These are phyloP conservation scores for Intubia oerlemansii DNA, from an alignment of 2,329 filamentous ascomycete genomes.

Conservation along the genomic window DNA sequence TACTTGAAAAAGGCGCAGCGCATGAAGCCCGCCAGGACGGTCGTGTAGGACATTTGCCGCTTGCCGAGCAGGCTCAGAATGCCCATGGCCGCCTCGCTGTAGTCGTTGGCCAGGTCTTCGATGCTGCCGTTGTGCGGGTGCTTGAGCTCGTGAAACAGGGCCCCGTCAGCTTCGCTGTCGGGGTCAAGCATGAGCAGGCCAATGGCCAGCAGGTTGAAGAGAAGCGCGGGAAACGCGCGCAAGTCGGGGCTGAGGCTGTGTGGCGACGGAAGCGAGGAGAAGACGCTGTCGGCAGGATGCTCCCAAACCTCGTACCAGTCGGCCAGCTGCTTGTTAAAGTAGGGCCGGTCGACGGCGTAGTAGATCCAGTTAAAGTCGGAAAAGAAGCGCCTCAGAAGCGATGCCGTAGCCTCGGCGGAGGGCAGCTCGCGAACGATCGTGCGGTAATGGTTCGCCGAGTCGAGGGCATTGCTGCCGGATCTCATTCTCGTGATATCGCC, in stretches of 20 bases:
- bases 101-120: conserved; percentile 37
- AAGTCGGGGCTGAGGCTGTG: conserved; percentile 27
- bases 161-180: conserved; percentile 15
- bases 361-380: conserved; percentile 41
- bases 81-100: conserved; percentile 33
- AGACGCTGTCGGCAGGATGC: conserved; percentile 19
- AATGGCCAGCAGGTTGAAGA: conserved; percentile 36
- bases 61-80: conserved; percentile 34
- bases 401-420: no score
- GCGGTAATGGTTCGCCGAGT: conserved; percentile 15
- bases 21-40: conserved; percentile 35
- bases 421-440: conserved; percentile 35
- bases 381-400: no score
- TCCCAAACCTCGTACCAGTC: conserved; percentile 32
- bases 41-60: conserved; percentile 30
- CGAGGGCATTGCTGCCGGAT: no score
- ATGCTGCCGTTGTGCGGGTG: conserved; percentile 37
- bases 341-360: conserved; percentile 28
- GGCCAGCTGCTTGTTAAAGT: conserved; percentile 27
- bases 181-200: conserved; percentile 30
- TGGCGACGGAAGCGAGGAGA: conserved; percentile 26
- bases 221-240: conserved; percentile 33
- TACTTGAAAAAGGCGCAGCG: conserved; percentile 36
- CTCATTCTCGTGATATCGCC: no score
- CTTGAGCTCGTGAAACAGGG: conserved; percentile 32